These are phyloP conservation scores for Glaciozyma martinii DNA, from an alignment of 768 basidiomycete species.

Conservation along the genomic window DNA sequence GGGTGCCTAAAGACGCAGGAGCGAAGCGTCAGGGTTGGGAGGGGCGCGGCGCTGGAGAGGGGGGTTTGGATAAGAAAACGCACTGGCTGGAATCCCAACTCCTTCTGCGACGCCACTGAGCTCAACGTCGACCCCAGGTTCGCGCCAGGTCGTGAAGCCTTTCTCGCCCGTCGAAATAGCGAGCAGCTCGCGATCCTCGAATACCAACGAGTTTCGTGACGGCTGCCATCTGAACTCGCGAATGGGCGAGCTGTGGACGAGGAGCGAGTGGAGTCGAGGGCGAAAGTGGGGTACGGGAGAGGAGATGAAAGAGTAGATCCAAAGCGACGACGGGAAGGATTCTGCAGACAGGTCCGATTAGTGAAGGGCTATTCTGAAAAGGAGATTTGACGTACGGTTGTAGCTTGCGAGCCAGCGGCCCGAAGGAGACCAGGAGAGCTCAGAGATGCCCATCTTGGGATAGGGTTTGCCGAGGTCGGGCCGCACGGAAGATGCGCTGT, in stretches of 20 bases:
- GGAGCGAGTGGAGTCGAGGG: slow-evolving; percentile 2
- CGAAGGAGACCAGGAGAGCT: neutral
- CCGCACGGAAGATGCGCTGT: neutral
- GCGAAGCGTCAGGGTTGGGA: neutral
- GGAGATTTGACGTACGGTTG: slow-evolving; percentile 9
- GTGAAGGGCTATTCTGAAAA: neutral
- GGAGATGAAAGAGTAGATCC: slow-evolving; percentile 10
- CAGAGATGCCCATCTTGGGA: slow-evolving; percentile 21
- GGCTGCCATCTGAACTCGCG: slow-evolving; percentile 9
- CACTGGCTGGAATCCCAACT: slow-evolving; percentile 8
- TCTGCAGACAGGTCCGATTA: neutral
- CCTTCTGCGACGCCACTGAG: neutral
- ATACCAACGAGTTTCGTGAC: neutral
- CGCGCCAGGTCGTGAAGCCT: slow-evolving; percentile 11
- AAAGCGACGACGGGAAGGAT: slow-evolving; percentile 6
- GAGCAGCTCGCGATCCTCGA: neutral
- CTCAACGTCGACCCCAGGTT: neutral
- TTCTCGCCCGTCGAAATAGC: slow-evolving; percentile 7
- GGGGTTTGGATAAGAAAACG: neutral
- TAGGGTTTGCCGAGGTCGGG: neutral
- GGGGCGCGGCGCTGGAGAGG: too few relatives aligned
- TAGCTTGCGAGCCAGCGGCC: slow-evolving; percentile 7
- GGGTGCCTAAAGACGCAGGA: neutral
- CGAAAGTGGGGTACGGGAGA: neutral
- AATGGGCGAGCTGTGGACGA: neutral